Evolutionary conservation across 192 early-diverging fungal genomes (phyloP), one percentile per base, ranked within the genome.

Genomic region (Coemansia sp.): DNA sequence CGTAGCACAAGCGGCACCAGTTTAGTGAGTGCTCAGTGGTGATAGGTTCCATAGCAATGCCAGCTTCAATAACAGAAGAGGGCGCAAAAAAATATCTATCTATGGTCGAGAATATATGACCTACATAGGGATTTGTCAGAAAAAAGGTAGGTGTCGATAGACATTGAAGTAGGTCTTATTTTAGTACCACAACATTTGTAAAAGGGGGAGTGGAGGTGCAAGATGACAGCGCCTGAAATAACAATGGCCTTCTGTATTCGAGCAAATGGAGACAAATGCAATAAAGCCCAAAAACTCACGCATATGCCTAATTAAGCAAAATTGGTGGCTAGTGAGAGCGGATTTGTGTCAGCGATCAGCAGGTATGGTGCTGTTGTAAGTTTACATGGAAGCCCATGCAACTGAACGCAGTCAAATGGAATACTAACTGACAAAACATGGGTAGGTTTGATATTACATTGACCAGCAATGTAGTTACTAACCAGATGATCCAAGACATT

Each of bases 1-100:
- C 65, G 17, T 25, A 36, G 25, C 79, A 82, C 24, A 82, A 36
- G 20, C 79, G 79, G 50, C 79, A 82, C 79, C 79, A 82, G 64
- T 82, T 82, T 8, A 82, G 33, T 23, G 22, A 56, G 54, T 76
- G 74, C 21, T 73, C 64, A 25, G 66, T 52, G 4, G 51, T 4
- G 5, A 0, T 31, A 9, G 51, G 14, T 25, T 56, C 54, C 25
- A 24, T 27, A 4, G 9, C 0, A 27, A 25, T 25, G 4, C 25
- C 54, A 23, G 54, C 24, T 56, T 25, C 39, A 46, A 46, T 17
- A 17, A 14, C 11, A 10, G 14, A 46, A 17, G 17, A 46, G 14
- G 0, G 39, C 17, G 39, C 39, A 17, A 10, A 14, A 46, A 46
- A 17, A 1, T 46, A 46, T 46, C 39, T 46, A 46, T 17, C 39